A percentile compares a stretch with the other conserved stretches of the same genome.
Conservation (phyloP, 2,329 filamentous ascomycete genomes). For the Ceratocystis ficicola region DNA sequence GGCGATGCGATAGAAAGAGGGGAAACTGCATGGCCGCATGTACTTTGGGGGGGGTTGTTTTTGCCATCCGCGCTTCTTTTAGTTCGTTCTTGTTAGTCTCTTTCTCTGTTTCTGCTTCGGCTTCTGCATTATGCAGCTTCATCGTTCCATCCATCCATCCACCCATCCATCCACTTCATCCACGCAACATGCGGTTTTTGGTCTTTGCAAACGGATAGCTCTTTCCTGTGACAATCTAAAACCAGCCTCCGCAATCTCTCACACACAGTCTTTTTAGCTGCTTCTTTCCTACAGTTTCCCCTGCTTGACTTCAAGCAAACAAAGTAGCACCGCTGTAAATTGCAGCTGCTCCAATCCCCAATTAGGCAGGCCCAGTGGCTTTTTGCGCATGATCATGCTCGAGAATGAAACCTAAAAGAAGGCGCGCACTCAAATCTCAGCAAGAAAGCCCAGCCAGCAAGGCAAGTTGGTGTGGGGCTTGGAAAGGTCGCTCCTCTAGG, state of each 20-base stretch:
- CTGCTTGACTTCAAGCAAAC: background rate
- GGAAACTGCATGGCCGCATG: background rate
- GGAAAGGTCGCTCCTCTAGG: background rate
- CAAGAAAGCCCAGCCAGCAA: background rate
- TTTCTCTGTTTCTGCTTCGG: background rate
- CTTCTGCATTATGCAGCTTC: background rate
- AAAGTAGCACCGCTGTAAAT: background rate
- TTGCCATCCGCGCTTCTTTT: background rate
- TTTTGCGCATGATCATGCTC: background rate
- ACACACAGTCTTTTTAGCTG: background rate
- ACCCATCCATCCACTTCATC: background rate
- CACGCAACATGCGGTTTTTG: background rate
- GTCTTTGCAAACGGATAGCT: conserved; percentile 4
- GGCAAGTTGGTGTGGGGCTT: background rate
- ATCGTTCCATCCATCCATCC: background rate
- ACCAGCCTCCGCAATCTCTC: conserved; percentile 8
- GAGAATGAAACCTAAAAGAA: background rate
- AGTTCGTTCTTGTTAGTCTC: background rate
- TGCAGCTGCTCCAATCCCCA: background rate
- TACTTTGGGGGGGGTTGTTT: background rate
- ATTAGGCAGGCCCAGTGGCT: background rate
- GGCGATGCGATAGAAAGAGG: background rate
- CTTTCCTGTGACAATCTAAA: conserved; percentile 4
- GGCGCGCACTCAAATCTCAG: background rate
- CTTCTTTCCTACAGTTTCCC: background rate